Evolutionary conservation across 225 moss, liverwort and hornwort species (phyloP), one percentile per base, ranked within the genome.

Genomic region (Marchantia paleacea): DNA sequence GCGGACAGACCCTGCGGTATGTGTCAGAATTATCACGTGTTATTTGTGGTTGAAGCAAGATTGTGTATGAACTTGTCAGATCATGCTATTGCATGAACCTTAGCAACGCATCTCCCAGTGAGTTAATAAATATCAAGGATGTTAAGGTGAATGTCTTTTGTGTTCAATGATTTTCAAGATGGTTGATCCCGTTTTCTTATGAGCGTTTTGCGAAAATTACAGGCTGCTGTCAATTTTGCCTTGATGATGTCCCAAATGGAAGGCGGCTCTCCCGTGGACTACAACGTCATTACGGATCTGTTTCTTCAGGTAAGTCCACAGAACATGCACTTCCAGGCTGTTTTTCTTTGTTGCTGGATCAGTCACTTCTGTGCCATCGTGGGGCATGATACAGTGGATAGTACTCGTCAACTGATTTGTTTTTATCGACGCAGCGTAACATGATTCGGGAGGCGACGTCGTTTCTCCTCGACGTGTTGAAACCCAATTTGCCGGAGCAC

Each of bases 211-310:
- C 68, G 3, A 14, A 31, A 26, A 58, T 29, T 90, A 84, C 90
- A 97, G 97, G 99, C 92, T 80, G 99, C 99, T 86, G 99, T 99
- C 54, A 99, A 99, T 83, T 99, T 99, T 78, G 95, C 99, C 24
- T 89, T 99, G 75, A 95, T 95, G 99, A 95, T 99, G 95, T 92
- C 99, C 70, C 94, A 94, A 83, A 85, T 94, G 90, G 99, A 99
- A 87, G 94, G 91, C 72, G 99, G 99, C 55, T 92, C 91, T 79
- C 99, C 99, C 51, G 89, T 99, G 52, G 99, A 99, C 81, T 99
- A 95, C 84, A 99, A 99, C 75, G 89, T 90, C 30, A 95, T 99
- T 69, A 95, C 99, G 15, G 95, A 99, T 76, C 87, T 99, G 76
- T 99, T 99, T 80, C 87, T 87, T 14, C 82, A 84, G 87, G 87